Evolutionary conservation across 805 yeast species (phyloP).

Genomic region (Myxozyma nipponensis): DNA sequence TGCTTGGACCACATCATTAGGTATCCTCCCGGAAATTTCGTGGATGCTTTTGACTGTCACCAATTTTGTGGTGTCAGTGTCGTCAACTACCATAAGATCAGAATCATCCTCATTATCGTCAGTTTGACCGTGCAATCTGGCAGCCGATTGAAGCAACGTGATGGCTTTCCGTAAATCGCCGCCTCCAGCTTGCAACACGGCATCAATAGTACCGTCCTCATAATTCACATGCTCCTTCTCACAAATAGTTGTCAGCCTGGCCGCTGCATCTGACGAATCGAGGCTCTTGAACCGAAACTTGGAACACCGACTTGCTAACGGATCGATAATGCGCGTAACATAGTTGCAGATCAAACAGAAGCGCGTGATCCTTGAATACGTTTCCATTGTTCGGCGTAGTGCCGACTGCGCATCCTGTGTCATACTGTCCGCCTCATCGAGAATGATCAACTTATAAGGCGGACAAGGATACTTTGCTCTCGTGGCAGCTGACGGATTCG

Average conservation of each 20-base stretch:
- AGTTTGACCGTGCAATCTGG: conserved; percentile 49
- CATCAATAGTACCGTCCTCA: conserved; percentile 54
- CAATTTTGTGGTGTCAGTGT: conserved; percentile 10
- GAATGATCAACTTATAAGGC: conserved; percentile 85
- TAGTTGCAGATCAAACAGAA: conserved; percentile 95
- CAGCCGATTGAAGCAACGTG: conserved; percentile 81
- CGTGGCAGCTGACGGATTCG: conserved; percentile 72
- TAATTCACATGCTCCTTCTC: conserved; percentile 46
- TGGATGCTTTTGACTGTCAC: conserved; percentile 50
- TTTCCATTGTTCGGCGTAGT: conserved; percentile 89
- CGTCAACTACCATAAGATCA: conserved; percentile 1
- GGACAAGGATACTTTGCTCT: conserved; percentile 83
- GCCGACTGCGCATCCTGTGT: conserved; percentile 96
- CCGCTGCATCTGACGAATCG: conserved; percentile 65
- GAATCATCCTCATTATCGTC: conserved; percentile 17
- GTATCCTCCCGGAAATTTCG: conserved; percentile 76
- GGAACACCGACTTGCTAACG: conserved; percentile 93
- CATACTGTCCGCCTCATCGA: conserved; percentile 98
- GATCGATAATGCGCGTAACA: conserved; percentile 94
- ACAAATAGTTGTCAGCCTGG: conserved; percentile 60
- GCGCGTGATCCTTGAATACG: conserved; percentile 81
- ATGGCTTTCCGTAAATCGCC: conserved; percentile 95
- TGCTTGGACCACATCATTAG: conserved; percentile 44
- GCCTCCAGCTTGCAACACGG: conserved; percentile 64
- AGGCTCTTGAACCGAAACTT: conserved; percentile 85